A percentile compares a stretch with the other conserved stretches of the same genome.
phyloP scores from a whole-genome alignment of 2,329 filamentous ascomycete species.

The Curvularia spicifera region DNA sequence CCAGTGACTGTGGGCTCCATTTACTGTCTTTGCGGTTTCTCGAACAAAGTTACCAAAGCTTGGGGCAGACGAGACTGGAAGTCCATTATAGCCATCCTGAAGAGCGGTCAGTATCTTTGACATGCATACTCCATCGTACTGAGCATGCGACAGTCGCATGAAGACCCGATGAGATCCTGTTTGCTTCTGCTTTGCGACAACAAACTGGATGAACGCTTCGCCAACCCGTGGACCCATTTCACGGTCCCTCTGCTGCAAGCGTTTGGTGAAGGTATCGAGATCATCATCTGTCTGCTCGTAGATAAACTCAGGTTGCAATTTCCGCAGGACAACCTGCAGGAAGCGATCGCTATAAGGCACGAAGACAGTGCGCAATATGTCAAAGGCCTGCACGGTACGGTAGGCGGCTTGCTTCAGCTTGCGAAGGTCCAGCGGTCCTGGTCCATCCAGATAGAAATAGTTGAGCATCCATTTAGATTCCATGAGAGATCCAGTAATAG shows the following conservation, averaged over 20 bases:
- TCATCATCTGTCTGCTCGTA: slow-evolving; percentile 41
- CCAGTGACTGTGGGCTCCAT: slow-evolving; percentile 43
- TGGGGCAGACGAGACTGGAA: slow-evolving; percentile 40
- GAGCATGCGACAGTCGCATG: slow-evolving; percentile 45
- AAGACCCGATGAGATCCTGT: slow-evolving; percentile 39
- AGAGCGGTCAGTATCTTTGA: slow-evolving; percentile 39
- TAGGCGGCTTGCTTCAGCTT: slow-evolving; percentile 42
- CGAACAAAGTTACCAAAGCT: slow-evolving; percentile 43
- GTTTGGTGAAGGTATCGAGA: slow-evolving; percentile 37
- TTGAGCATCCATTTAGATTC: slow-evolving; percentile 48
- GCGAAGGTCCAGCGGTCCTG: slow-evolving; percentile 39
- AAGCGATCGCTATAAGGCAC: slow-evolving; percentile 44
- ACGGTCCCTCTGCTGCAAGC: slow-evolving; percentile 39
- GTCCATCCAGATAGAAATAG: slow-evolving; percentile 44
- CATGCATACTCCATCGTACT: slow-evolving; percentile 46
- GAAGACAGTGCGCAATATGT: slow-evolving; percentile 47
- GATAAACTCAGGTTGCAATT: slow-evolving; percentile 42
- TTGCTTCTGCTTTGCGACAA: slow-evolving; percentile 42
- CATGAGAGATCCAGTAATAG: slow-evolving; percentile 43
- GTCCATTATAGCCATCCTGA: slow-evolving; percentile 42
- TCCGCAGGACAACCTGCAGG: slow-evolving; percentile 42
- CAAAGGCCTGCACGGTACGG: slow-evolving; percentile 42
- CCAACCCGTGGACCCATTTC: slow-evolving; percentile 40
- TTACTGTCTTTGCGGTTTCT: slow-evolving; percentile 36
- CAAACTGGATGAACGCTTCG: slow-evolving; percentile 42